Evolutionary conservation across 495 filamentous ascomycete species (phyloP), one percentile per base, ranked within the genome.

Genomic region (Aspergillus egyptiacus): DNA sequence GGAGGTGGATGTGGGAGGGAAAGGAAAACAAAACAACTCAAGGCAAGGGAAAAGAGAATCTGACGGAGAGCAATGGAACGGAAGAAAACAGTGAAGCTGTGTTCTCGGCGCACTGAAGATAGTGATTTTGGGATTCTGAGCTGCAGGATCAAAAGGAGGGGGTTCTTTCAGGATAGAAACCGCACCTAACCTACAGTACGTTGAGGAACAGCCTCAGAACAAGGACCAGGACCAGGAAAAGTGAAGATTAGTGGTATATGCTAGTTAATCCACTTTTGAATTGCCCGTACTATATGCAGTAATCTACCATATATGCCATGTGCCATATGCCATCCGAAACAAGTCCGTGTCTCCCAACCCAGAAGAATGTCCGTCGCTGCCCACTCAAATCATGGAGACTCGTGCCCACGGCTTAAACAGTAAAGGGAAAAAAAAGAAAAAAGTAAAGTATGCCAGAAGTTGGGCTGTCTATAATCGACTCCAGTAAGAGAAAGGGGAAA

Each of bases 221-320:
- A 27, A 5, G 24, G 24, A 27, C 8, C 8, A 2, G n/a, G 28
- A 31, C 9, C 28, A 31, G 3, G 28, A 11, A 6, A 31, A 31
- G 24, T 27, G 24, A 27, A 27, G 8, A 27, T 27, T 15, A 34
- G 14, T 6, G 5, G 8, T 33, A 28, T 45, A 22, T 45, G 41
- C 41, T 34, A 46, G 25, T 48, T 22, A 51, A 44, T 31, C 24
- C 24, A 51, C 48, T 51, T 51, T 51, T 51, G 22, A 27, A 33
- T 41, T 51, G 39, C 31, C 39, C 31, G 15, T 27, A 30, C 27
- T 44, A 44, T 44, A 37, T 51, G 48, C 48, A 37, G 39, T 31
- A 43, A n/a, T 36, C 34, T 53, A 31, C 42, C 34, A 39, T 13
- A 47, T 53, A 44, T 44, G n/a, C n/a, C n/a, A n/a, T n/a, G n/a